These are phyloP conservation scores for Aspergillus floridensis DNA, from an alignment of 2,329 filamentous ascomycete species.

Conservation along the genomic window DNA sequence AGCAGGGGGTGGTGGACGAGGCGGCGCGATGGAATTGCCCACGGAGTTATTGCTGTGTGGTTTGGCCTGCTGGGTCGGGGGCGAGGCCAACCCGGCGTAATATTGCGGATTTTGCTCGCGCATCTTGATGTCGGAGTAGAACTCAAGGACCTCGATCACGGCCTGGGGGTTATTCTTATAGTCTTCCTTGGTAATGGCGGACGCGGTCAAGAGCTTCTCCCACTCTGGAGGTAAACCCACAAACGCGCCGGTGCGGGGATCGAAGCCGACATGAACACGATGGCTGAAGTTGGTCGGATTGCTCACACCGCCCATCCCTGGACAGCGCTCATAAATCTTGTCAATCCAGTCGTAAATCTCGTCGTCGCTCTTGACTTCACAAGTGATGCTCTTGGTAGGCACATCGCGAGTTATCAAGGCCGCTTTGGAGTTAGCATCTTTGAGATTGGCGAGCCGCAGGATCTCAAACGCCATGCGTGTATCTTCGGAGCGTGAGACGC, in stretches of 20 bases:
- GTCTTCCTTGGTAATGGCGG: conserved; percentile 96
- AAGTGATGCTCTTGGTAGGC: conserved; percentile 77
- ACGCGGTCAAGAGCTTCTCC: conserved; percentile 94
- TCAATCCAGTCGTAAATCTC: conserved; percentile 99
- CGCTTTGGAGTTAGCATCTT: conserved; percentile 62
- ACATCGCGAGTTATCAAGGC: conserved; percentile 78
- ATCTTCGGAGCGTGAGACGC: conserved; percentile 86
- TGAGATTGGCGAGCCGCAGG: conserved; percentile 62
- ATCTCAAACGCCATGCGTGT: conserved; percentile 93
- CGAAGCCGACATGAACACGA: conserved; percentile 94
- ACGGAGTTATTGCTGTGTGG: conserved; percentile 51
- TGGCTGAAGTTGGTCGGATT: conserved; percentile 98
- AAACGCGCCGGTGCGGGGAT: conserved; percentile 91
- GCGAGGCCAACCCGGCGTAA: conserved; percentile 61
- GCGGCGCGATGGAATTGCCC: conserved; percentile 62
- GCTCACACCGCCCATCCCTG: conserved; percentile 95
- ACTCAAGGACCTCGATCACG: conserved; percentile 64
- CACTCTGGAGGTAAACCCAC: conserved; percentile 92
- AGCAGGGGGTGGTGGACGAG: conserved; percentile 62
- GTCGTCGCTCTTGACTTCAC: conserved; percentile 91
- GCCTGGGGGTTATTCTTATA: conserved; percentile 95
- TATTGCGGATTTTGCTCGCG: conserved; percentile 61
- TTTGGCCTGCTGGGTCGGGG: conserved; percentile 55
- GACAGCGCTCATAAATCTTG: conserved; percentile 93
- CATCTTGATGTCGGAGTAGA: conserved; percentile 67